Evolutionary conservation across 331 rosid species (phyloP).

Genomic region (Telfairia occidentalis): DNA sequence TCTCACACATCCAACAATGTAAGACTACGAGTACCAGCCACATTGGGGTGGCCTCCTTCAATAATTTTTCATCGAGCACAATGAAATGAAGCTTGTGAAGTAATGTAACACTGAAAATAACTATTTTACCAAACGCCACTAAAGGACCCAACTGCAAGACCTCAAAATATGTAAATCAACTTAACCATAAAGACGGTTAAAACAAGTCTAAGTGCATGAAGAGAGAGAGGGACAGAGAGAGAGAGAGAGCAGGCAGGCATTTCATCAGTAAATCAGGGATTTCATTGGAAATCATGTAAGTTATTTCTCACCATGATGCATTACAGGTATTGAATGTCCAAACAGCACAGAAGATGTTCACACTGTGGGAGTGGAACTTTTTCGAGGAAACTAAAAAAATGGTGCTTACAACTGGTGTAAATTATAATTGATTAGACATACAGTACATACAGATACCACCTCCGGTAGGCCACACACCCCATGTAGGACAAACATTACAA

Average conservation of each 20-base stretch:
- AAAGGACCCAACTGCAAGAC: neutral
- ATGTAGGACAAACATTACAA: slow-evolving; percentile 5
- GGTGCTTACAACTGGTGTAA: slow-evolving; percentile 8
- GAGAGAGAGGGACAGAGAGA: neutral
- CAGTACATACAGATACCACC: slow-evolving; percentile 16
- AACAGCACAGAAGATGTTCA: slow-evolving; percentile 15
- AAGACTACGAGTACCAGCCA: too few relatives aligned
- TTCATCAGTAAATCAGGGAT: slow-evolving; percentile 6
- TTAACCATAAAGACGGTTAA: neutral
- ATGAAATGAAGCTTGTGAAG: neutral
- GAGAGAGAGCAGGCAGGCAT: neutral
- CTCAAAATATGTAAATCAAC: neutral
- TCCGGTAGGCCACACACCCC: slow-evolving; percentile 15
- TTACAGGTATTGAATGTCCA: slow-evolving; percentile 15
- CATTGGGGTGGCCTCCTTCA: too few relatives aligned
- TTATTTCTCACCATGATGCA: slow-evolving; percentile 12
- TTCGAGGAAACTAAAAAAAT: slow-evolving; percentile 3
- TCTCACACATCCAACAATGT: too few relatives aligned
- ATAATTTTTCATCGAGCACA: too few relatives aligned
- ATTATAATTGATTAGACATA: slow-evolving; percentile 13
- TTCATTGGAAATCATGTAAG: slow-evolving; percentile 11
- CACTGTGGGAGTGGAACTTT: slow-evolving; percentile 7
- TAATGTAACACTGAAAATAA: neutral
- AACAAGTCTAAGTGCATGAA: neutral
- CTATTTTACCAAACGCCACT: neutral